These are phyloP conservation scores for Melanomma pulvis-pyrius DNA, from an alignment of 495 filamentous ascomycete genomes.

Conservation along the genomic window DNA sequence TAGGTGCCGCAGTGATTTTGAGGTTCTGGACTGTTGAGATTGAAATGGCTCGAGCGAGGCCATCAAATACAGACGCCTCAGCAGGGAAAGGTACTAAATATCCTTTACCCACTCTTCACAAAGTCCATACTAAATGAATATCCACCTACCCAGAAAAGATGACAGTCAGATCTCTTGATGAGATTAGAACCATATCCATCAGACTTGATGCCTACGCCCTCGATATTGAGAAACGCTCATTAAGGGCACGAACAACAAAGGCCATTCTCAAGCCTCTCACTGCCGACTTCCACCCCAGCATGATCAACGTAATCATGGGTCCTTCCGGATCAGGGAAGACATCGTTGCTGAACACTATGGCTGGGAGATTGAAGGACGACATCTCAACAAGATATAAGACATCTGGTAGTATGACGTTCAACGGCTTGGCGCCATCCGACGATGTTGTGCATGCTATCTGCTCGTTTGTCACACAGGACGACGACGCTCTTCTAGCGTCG, in stretches of 20 bases:
- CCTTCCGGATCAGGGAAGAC: conserved; percentile 77
- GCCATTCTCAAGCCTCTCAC: conserved; percentile 67
- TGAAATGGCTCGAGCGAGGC: conserved; percentile 59
- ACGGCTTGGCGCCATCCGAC: conserved; percentile 65
- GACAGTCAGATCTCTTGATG: conserved; percentile 51
- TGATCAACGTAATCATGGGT: conserved; percentile 76
- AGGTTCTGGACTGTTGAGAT: conserved; percentile 63
- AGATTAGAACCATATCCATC: conserved; percentile 62
- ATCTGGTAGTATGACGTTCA: conserved; percentile 65
- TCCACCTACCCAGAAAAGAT: too few relatives aligned
- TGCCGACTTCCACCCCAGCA: conserved; percentile 62
- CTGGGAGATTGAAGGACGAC: conserved; percentile 61
- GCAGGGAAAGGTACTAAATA: too few relatives aligned
- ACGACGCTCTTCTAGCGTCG: conserved; percentile 72
- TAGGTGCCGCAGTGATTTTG: conserved; percentile 58
- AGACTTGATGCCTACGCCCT: conserved; percentile 63
- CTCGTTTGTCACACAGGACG: conserved; percentile 76
- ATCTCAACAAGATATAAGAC: conserved; percentile 57
- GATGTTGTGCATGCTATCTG: conserved; percentile 68
- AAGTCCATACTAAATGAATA: too few relatives aligned
- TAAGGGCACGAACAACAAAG: conserved; percentile 45
- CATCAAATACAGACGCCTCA: conserved; percentile 58
- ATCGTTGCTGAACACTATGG: conserved; percentile 69
- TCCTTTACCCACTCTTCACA: too few relatives aligned
- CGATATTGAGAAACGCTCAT: conserved; percentile 59